These are phyloP conservation scores for Vanrija pseudolonga DNA, from an alignment of 1,284 basidiomycete species.

Conservation along the genomic window DNA sequence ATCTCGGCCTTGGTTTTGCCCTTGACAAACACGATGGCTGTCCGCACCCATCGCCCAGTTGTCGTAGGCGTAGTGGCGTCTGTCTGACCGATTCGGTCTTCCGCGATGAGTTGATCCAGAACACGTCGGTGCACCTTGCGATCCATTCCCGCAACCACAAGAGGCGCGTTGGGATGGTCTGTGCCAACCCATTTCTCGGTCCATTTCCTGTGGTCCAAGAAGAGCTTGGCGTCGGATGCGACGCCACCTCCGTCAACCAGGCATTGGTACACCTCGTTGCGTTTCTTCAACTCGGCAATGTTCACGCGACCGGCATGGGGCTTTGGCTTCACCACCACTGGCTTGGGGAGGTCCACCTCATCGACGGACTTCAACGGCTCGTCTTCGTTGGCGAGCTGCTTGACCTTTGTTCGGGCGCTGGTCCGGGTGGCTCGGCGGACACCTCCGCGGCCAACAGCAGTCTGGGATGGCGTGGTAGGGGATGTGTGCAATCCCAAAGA, in stretches of 20 bases:
- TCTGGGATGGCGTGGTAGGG: too few relatives aligned
- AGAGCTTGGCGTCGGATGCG: slow-evolving; percentile 22
- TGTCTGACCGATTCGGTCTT: slow-evolving; percentile 18
- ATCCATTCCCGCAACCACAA: slow-evolving; percentile 32
- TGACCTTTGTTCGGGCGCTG: background rate
- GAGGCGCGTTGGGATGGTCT: slow-evolving; percentile 33
- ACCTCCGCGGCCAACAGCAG: too few relatives aligned
- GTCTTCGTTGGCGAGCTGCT: background rate
- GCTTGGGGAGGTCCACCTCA: background rate
- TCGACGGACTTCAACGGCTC: slow-evolving; percentile 1
- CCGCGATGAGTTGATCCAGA: slow-evolving; percentile 19
- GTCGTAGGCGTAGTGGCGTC: slow-evolving; percentile 27
- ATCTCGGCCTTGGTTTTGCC: slow-evolving; percentile 20
- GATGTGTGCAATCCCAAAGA: too few relatives aligned
- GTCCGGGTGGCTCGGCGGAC: background rate
- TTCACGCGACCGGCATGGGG: slow-evolving; percentile 20
- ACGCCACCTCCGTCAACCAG: slow-evolving; percentile 31
- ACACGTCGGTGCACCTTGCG: slow-evolving; percentile 27
- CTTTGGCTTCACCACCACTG: background rate
- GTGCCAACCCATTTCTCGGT: slow-evolving; percentile 32
- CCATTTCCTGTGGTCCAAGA: slow-evolving; percentile 30
- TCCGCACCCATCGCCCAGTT: slow-evolving; percentile 33
- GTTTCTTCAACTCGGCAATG: slow-evolving; percentile 24
- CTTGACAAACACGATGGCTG: slow-evolving; percentile 20
- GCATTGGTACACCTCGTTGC: slow-evolving; percentile 32